These are phyloP conservation scores for Lepidium aucheri DNA, from an alignment of 345 rosid genomes.

Conservation along the genomic window DNA sequence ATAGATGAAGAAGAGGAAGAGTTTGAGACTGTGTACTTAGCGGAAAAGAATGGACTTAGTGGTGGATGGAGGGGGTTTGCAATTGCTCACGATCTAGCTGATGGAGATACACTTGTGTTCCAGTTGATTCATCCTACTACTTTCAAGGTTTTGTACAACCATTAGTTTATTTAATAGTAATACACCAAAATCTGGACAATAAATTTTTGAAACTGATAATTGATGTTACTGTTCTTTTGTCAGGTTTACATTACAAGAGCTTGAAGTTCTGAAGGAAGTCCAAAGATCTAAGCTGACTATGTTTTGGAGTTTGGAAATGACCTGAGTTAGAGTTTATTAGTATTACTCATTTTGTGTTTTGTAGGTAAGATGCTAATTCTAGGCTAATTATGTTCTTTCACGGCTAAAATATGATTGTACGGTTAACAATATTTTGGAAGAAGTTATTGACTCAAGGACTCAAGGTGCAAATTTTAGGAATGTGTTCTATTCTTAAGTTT, in stretches of 20 bases:
- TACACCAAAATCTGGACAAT: neutral
- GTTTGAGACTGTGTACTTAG: slow-evolving; percentile 48
- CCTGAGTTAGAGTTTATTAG: neutral
- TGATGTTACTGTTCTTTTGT: neutral
- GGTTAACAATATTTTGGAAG: neutral
- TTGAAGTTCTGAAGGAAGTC: slow-evolving; percentile 3
- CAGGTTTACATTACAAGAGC: slow-evolving; percentile 23
- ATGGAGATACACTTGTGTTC: slow-evolving; percentile 80
- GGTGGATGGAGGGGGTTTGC: slow-evolving; percentile 92
- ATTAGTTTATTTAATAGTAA: neutral
- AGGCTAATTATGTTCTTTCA: neutral
- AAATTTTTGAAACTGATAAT: neutral
- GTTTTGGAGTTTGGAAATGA: neutral
- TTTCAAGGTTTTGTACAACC: slow-evolving; percentile 47
- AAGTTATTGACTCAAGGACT: neutral
- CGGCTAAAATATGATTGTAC: neutral
- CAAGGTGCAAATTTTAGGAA: neutral
- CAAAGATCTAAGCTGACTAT: neutral
- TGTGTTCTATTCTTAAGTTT: no score
- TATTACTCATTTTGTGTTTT: neutral
- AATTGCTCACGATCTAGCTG: slow-evolving; percentile 52
- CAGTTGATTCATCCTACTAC: slow-evolving; percentile 50
- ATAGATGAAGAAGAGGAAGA: slow-evolving; percentile 53
- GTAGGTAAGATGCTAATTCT: slow-evolving; percentile 9
- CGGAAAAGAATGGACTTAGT: slow-evolving; percentile 69